A percentile compares a stretch with the other conserved stretches of the same genome.
These are phyloP conservation scores for Pterocarpus santalinus DNA, from an alignment of 306 rosid species.

Conservation along the genomic window DNA sequence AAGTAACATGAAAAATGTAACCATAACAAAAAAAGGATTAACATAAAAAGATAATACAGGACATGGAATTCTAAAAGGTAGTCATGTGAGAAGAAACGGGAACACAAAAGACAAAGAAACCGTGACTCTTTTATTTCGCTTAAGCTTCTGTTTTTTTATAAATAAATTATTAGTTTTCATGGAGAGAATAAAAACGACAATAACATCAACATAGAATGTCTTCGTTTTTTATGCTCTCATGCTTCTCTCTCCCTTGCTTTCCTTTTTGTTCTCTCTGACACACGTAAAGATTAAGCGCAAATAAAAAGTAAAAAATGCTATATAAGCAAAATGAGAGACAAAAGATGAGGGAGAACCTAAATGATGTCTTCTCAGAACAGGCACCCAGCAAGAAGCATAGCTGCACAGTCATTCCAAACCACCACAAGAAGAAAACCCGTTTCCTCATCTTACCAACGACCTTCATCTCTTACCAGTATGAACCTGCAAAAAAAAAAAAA, in stretches of 20 bases:
- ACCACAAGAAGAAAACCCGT: conserved; percentile 39
- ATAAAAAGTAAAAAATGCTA: conserved; percentile 31
- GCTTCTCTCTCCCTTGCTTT: conserved; percentile 27
- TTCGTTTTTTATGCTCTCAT: conserved; percentile 15
- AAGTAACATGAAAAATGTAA: conserved; percentile 13
- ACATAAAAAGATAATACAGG: conserved; percentile 6
- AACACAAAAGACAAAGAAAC: conserved; percentile 52
- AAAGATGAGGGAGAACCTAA: conserved; percentile 57
- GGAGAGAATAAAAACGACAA: conserved; percentile 42
- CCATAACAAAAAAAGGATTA: not conserved
- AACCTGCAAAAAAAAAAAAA: conserved; percentile 22
- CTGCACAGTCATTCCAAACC: conserved; percentile 51
- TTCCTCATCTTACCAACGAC: conserved; percentile 32
- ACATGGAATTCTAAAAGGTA: conserved; percentile 35
- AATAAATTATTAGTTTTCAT: conserved; percentile 34
- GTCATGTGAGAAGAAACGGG: conserved; percentile 48
- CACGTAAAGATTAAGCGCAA: conserved; percentile 49
- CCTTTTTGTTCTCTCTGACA: conserved; percentile 39
- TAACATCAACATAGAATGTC: conserved; percentile 39
- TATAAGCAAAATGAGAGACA: conserved; percentile 16
- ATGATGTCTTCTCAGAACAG: conserved; percentile 38
- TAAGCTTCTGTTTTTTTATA: not conserved
- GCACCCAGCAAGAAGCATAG: conserved; percentile 49
- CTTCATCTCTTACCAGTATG: conserved; percentile 39
- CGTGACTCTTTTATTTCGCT: conserved; percentile 43